These are phyloP conservation scores for Misopates orontium DNA, from an alignment of 257 asterid species.

Conservation along the genomic window DNA sequence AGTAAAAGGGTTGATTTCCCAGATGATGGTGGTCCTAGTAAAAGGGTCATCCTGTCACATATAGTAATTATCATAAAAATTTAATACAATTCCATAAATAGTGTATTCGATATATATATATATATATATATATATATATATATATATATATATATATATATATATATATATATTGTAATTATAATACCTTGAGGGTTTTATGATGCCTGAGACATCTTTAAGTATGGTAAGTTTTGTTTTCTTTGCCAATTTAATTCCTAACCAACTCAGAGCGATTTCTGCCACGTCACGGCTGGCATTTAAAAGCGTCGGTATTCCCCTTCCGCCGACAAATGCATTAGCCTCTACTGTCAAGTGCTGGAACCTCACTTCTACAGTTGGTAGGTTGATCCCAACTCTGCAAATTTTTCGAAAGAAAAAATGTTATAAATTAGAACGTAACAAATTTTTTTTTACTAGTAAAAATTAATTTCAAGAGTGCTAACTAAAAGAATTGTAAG, in stretches of 20 bases:
- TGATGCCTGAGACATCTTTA: slow-evolving; percentile 55
- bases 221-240: slow-evolving; percentile 57
- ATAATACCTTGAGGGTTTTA: slow-evolving; percentile 63
- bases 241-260: slow-evolving; percentile 44
- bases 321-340: slow-evolving; percentile 55
- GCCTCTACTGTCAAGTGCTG: slow-evolving; percentile 54
- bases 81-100: background rate
- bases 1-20: slow-evolving; percentile 69
- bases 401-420: background rate
- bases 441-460: too few relatives aligned
- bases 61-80: slow-evolving; percentile 8
- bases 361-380: slow-evolving; percentile 60
- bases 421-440: too few relatives aligned
- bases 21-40: slow-evolving; percentile 69
- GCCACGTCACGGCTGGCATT: slow-evolving; percentile 51
- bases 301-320: slow-evolving; percentile 64
- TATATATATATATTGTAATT: too few relatives aligned
- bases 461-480: too few relatives aligned
- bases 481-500: too few relatives aligned
- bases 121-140: too few relatives aligned
- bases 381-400: slow-evolving; percentile 67
- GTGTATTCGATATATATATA: too few relatives aligned
- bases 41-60: slow-evolving; percentile 63
- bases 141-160: too few relatives aligned
- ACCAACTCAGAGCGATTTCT: slow-evolving; percentile 43